phyloP scores from a whole-genome alignment of 2,329 filamentous ascomycete genomes.

The Beauveria bassiana region DNA sequence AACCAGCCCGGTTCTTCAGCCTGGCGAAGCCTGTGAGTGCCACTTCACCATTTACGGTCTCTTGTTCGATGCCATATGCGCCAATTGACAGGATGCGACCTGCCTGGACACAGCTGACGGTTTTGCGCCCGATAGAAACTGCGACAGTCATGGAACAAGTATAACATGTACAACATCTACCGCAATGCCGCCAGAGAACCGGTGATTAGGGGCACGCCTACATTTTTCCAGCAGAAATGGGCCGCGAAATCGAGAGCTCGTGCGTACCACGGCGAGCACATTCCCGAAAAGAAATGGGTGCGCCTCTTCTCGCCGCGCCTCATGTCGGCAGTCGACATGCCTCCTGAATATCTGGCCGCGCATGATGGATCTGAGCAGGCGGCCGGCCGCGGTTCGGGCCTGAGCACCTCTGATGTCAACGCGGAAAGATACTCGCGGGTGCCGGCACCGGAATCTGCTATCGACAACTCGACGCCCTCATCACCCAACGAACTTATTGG shows the following conservation, averaged over 20 bases:
- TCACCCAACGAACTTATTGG: slow-evolving; percentile 27
- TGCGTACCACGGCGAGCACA: slow-evolving; percentile 89
- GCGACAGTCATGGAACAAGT: slow-evolving; percentile 95
- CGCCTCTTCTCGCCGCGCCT: slow-evolving; percentile 83
- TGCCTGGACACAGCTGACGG: not conserved
- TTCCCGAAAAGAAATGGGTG: slow-evolving; percentile 88
- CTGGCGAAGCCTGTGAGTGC: slow-evolving; percentile 56
- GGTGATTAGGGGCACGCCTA: slow-evolving; percentile 35
- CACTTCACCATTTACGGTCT: not conserved
- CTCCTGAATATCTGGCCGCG: slow-evolving; percentile 67
- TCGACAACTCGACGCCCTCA: slow-evolving; percentile 20
- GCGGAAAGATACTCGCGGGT: slow-evolving; percentile 28
- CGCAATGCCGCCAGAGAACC: slow-evolving; percentile 26
- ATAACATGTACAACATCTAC: slow-evolving; percentile 85
- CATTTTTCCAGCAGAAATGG: slow-evolving; percentile 99
- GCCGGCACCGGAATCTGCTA: slow-evolving; percentile 14
- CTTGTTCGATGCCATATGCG: not conserved
- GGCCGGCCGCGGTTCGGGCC: slow-evolving; percentile 73
- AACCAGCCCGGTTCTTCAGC: slow-evolving; percentile 55
- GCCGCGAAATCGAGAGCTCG: slow-evolving; percentile 73
- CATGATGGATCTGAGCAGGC: slow-evolving; percentile 79
- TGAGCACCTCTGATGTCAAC: slow-evolving; percentile 26
- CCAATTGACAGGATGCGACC: not conserved
- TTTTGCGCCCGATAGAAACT: slow-evolving; percentile 59
- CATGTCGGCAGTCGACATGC: slow-evolving; percentile 78